A percentile compares a stretch with the other conserved stretches of the same genome.
Conservation (phyloP, 345 rosid species). For the Cardamine occulta region DNA sequence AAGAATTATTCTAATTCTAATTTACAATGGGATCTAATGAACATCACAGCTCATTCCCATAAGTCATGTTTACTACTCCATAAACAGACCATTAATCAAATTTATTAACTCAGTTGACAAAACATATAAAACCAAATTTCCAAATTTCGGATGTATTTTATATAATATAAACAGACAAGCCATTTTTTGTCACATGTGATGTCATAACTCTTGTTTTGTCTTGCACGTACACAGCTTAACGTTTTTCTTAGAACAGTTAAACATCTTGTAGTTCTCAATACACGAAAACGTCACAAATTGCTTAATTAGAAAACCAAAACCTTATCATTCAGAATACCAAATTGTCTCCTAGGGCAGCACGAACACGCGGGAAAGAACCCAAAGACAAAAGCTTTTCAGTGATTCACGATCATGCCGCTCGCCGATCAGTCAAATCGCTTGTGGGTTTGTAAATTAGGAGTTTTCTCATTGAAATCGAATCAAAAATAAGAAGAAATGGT, state of each 20-base stretch:
- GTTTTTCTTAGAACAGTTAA: background rate
- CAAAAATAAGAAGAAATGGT: constrained; percentile 46
- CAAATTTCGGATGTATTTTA: background rate
- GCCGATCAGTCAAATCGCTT: background rate
- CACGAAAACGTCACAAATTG: constrained; percentile 23
- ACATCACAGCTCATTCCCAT: constrained; percentile 34
- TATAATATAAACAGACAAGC: background rate
- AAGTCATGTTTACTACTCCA: constrained; percentile 39
- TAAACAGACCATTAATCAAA: constrained; percentile 5
- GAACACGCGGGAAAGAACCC: constrained; percentile 37
- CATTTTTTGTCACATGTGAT: constrained; percentile 18
- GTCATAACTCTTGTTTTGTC: background rate
- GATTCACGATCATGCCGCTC: constrained; percentile 8
- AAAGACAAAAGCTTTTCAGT: background rate
- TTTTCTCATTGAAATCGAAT: constrained; percentile 4
- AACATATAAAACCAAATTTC: background rate
- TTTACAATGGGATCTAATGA: constrained; percentile 16
- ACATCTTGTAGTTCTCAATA: constrained; percentile 19
- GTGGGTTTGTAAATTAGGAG: constrained; percentile 15
- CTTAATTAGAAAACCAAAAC: constrained; percentile 17
- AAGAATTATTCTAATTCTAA: background rate
- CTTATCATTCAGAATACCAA: background rate
- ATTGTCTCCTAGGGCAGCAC: constrained; percentile 24
- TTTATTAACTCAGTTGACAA: constrained; percentile 8
- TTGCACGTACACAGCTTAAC: background rate